These are phyloP conservation scores for Posidonia oceanica DNA, from an alignment of 116 monocot genomes.

Conservation along the genomic window DNA sequence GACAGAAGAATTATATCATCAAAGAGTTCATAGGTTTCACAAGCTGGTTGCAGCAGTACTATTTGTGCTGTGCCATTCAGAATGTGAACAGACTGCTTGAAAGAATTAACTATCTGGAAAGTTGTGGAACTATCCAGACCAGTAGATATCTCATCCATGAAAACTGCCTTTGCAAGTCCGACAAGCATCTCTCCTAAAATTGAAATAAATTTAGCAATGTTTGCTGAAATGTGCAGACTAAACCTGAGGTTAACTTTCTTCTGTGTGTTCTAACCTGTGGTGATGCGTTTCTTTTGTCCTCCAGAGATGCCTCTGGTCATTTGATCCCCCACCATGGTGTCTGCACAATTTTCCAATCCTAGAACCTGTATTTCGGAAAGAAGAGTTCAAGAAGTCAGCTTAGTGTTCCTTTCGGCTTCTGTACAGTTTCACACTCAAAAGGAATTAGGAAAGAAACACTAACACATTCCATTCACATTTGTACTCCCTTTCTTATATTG, in stretches of 20 bases:
- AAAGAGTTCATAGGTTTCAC: slow-evolving; percentile 63
- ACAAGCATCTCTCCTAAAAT: slow-evolving; percentile 72
- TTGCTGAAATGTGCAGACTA: no score
- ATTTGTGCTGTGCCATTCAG: slow-evolving; percentile 58
- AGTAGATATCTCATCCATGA: slow-evolving; percentile 80
- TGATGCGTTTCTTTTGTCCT: slow-evolving; percentile 18
- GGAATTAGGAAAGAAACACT: no score
- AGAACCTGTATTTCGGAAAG: slow-evolving; percentile 8
- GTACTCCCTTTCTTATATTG: no score
- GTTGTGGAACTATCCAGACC: slow-evolving; percentile 73
- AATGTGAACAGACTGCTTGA: slow-evolving; percentile 42
- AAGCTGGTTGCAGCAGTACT: slow-evolving; percentile 65
- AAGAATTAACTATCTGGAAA: slow-evolving; percentile 54
- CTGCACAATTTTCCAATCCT: slow-evolving; percentile 24
- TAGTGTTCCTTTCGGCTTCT: no score
- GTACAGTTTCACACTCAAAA: no score
- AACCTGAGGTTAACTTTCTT: background rate
- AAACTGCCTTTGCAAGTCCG: slow-evolving; percentile 47
- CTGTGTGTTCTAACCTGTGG: background rate
- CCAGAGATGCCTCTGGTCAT: slow-evolving; percentile 27
- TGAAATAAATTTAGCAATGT: background rate
- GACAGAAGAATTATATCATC: slow-evolving; percentile 67
- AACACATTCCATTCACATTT: no score
- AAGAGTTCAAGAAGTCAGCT: no score
- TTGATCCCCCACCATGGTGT: slow-evolving; percentile 20